These are phyloP conservation scores for Gastrolobium bilobum DNA, from an alignment of 306 rosid genomes.

Conservation along the genomic window DNA sequence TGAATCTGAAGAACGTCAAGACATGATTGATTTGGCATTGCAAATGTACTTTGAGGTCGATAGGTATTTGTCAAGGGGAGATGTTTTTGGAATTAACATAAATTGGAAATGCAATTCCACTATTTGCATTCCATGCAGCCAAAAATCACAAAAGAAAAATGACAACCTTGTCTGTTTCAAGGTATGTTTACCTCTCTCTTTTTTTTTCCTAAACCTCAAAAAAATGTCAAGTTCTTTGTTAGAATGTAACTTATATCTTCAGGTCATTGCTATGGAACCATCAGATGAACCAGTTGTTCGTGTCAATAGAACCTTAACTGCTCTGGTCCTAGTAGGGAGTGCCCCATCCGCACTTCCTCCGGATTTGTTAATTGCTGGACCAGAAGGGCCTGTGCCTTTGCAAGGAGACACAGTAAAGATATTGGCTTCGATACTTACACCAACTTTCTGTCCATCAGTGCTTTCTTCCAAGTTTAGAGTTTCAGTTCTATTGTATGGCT, in stretches of 20 bases:
- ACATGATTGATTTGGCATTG: conserved; percentile 79
- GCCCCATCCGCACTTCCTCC: conserved; percentile 86
- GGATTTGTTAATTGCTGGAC: conserved; percentile 70
- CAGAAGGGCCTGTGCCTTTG: conserved; percentile 73
- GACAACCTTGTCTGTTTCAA: conserved; percentile 74
- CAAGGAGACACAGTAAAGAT: conserved; percentile 76
- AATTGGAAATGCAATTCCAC: conserved; percentile 79
- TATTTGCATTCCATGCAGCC: conserved; percentile 80
- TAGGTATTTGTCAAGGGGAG: conserved; percentile 80
- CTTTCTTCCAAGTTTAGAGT: conserved; percentile 91
- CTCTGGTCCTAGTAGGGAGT: conserved; percentile 93
- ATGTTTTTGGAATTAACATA: conserved; percentile 73
- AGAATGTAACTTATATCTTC: conserved; percentile 52
- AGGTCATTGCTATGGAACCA: conserved; percentile 96
- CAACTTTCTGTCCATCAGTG: conserved; percentile 82
- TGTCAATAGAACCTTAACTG: conserved; percentile 75
- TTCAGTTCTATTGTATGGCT: conserved; percentile 84
- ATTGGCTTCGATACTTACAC: conserved; percentile 86
- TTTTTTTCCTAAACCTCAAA: conserved; percentile 15
- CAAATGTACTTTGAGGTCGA: conserved; percentile 84
- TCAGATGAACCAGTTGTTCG: conserved; percentile 75
- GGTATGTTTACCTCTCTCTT: conserved; percentile 58
- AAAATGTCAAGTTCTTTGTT: conserved; percentile 41
- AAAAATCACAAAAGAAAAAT: conserved; percentile 48
- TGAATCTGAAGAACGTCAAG: conserved; percentile 81